Percentiles rank a stretch among this genome's conserved stretches.
phyloP scores from a whole-genome alignment of 2,329 filamentous ascomycete genomes.

The Colletotrichum tabaci region DNA sequence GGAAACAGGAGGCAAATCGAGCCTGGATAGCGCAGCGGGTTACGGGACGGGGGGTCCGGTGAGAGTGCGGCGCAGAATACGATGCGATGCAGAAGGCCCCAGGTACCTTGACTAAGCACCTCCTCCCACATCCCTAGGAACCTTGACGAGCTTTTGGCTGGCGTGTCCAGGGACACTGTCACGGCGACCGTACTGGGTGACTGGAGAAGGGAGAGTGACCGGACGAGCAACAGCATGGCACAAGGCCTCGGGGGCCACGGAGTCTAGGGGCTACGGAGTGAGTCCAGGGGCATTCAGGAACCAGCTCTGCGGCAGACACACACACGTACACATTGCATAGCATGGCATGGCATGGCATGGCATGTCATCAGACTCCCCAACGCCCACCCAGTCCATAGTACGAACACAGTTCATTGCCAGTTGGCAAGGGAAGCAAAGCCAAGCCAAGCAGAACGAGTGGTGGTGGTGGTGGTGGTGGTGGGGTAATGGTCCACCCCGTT shows the following conservation, averaged over 20 bases:
- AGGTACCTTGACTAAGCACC: conserved; percentile 31
- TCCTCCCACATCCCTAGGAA: conserved; percentile 24
- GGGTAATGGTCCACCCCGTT: conserved; percentile 23
- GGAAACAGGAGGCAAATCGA: background rate
- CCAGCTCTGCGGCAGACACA: conserved; percentile 21
- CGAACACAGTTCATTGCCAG: too few species aligned
- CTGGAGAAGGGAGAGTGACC: too few species aligned
- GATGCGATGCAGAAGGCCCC: conserved; percentile 27
- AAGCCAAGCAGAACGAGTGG: conserved; percentile 18
- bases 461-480: conserved; percentile 24
- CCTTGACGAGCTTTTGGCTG: too few species aligned
- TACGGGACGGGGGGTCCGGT: conserved; percentile 1
- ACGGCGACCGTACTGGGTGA: too few species aligned
- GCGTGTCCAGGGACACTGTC: too few species aligned
- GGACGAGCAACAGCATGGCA: too few species aligned
- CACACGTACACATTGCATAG: conserved; percentile 4
- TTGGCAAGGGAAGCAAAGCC: conserved; percentile 12
- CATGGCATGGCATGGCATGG: conserved; percentile 7
- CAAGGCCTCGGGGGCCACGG: too few species aligned
- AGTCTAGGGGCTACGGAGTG: background rate
- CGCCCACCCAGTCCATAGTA: conserved; percentile 9
- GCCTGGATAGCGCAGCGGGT: background rate
- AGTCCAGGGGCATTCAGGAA: conserved; percentile 22
- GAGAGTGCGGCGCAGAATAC: conserved; percentile 11
- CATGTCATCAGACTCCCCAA: too few species aligned